Evolutionary conservation across 2,329 filamentous ascomycete genomes (phyloP), one percentile per base, ranked within the genome.

Genomic region (Clarireedia monteithiana): DNA sequence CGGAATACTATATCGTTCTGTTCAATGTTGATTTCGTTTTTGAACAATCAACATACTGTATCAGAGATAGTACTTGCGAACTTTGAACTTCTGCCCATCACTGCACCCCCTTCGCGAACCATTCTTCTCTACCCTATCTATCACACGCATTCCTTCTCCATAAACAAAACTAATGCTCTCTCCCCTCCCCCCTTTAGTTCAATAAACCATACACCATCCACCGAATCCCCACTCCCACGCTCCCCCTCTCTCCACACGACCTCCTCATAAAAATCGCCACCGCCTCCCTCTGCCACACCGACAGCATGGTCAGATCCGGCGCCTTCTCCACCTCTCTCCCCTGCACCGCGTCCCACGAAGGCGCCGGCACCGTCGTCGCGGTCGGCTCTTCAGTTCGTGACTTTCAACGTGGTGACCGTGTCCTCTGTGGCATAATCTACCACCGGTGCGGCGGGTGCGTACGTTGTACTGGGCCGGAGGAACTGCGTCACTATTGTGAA

Each of bases 261-360:
- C 70, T 86, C n/a, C 75, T 84, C 38, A 72, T 85, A 63, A 82
- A 81, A 66, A 72, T 82, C 48, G 80, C 78, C 53, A 14, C 40
- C 3, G 81, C 79, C 9, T 82, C 79, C 1, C 75, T 83, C 64
- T 85, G 82, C 70, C 82, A 85, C 70, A 84, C 82, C 0, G 82
- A 85, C 69, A 68, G 68, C 58, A 81, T 84, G 77, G 79, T 83
- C 4, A 62, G 64, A 6, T 63, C 71, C 2, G 81, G 81, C 48
- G 67, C 74, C 47, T 77, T 84, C 65, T 67, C 65, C 6, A 73
- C 74, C 0, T 55, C 66, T 3, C 70, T 84, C 1, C 81, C 81
- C 0, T 72, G 73, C 56, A 82, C 74, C 7, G 78, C 72, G 6
- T 83, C 78, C 58, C 59, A 67, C 34, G 66, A 68, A 58, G 64